Percentiles rank a stretch among this genome's conserved stretches.
These are phyloP conservation scores for Cystobasidium onofrii DNA, from an alignment of 768 basidiomycete species.

Conservation along the genomic window DNA sequence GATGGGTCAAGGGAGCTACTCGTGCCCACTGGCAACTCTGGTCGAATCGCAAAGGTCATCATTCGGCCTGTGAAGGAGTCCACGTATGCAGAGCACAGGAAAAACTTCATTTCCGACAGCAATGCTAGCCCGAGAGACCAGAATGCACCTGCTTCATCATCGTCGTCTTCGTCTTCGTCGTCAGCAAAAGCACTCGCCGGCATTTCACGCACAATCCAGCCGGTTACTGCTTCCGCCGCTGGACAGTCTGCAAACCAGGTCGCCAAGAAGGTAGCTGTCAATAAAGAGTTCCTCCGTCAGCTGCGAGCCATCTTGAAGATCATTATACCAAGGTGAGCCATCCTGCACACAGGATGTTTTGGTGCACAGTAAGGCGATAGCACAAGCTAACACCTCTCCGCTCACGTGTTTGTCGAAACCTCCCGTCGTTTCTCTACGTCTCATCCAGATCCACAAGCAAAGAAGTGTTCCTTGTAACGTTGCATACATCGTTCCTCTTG, in stretches of 20 bases:
- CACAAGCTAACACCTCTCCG: no score
- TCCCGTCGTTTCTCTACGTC: not conserved
- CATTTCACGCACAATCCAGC: not conserved
- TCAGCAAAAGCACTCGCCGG: not conserved
- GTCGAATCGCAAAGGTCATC: constrained; percentile 35
- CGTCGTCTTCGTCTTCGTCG: not conserved
- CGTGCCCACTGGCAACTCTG: constrained; percentile 34
- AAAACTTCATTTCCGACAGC: constrained; percentile 31
- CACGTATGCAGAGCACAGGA: constrained; percentile 37
- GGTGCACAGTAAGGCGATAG: not conserved
- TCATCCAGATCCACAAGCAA: constrained; percentile 44
- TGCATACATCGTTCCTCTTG: constrained; percentile 79
- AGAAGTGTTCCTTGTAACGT: constrained; percentile 63
- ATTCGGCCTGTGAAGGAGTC: constrained; percentile 38
- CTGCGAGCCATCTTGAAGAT: constrained; percentile 39
- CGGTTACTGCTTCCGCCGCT: not conserved
- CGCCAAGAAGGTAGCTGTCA: constrained; percentile 36
- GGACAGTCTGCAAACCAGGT: constrained; percentile 12
- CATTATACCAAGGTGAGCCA: constrained; percentile 35
- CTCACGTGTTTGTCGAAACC: not conserved
- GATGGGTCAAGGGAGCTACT: constrained; percentile 38
- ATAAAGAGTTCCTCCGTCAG: constrained; percentile 42
- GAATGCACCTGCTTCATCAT: not conserved
- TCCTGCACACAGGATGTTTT: not conserved
- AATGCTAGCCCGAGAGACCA: not conserved